Conservation (phyloP, 108 stramenopile genomes). For the Hondaea fermentalgiana region DNA sequence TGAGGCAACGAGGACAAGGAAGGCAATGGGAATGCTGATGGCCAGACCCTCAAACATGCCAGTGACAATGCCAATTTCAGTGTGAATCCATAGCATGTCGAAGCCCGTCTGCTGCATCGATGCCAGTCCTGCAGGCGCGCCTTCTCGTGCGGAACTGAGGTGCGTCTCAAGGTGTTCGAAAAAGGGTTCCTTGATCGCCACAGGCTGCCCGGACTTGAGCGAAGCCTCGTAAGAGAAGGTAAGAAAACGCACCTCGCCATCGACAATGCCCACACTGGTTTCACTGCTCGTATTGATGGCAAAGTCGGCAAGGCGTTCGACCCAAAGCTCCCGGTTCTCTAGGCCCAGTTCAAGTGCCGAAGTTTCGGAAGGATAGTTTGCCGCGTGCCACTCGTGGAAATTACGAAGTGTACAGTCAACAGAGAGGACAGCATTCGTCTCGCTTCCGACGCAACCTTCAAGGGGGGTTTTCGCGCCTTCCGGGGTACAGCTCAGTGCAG, state of each 20-base stretch:
- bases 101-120: neutral
- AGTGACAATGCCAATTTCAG: conserved; percentile 22
- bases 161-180: neutral
- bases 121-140: neutral
- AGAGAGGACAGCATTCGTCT: neutral
- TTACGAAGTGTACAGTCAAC: neutral
- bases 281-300: neutral
- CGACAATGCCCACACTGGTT: conserved; percentile 17
- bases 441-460: neutral
- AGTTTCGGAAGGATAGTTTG: neutral
- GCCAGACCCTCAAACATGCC: conserved; percentile 20
- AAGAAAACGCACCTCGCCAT: conserved; percentile 24
- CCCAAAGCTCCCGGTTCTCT: neutral
- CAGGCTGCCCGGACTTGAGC: neutral
- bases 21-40: conserved; percentile 32
- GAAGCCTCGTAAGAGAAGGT: neutral
- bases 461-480: neutral
- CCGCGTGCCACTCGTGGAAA: neutral
- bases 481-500: neutral
- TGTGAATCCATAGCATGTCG: neutral
- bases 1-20: conserved; percentile 17
- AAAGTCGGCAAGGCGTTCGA: neutral
- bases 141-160: neutral
- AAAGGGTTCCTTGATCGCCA: neutral
- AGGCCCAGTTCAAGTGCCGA: neutral